Evolutionary conservation across 2,329 filamentous ascomycete genomes (phyloP).

Genomic region (Coniochaeta hoffmannii): DNA sequence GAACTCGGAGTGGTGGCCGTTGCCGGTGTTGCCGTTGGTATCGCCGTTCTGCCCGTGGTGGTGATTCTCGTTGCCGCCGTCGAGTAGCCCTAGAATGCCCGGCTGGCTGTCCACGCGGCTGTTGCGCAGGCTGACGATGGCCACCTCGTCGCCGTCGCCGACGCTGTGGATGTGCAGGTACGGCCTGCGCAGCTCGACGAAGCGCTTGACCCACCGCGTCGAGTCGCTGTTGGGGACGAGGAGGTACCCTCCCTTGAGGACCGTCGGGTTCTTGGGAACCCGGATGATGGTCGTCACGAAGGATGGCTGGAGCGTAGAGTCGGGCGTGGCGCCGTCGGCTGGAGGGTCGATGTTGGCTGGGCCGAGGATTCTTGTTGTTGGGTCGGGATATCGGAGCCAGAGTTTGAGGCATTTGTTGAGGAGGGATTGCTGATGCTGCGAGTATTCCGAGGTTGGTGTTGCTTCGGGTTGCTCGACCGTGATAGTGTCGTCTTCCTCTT

Average conservation of each 20-base stretch:
- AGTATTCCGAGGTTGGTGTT: conserved; percentile 30
- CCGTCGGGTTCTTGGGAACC: conserved; percentile 70
- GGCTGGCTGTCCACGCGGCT: conserved; percentile 89
- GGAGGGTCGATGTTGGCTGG: conserved; percentile 62
- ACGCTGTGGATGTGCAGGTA: conserved; percentile 88
- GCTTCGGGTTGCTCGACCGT: conserved; percentile 12
- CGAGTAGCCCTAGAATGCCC: conserved; percentile 72
- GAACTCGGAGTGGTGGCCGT: too few species aligned
- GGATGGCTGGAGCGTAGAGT: conserved; percentile 45
- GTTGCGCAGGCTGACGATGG: conserved; percentile 80
- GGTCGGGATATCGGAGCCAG: conserved; percentile 56
- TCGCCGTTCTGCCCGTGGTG: conserved; percentile 23
- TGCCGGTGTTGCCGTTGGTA: too few species aligned
- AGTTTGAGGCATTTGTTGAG: conserved; percentile 53
- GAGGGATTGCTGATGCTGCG: conserved; percentile 36
- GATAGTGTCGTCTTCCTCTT: conserved; percentile 17
- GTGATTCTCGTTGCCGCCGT: conserved; percentile 18
- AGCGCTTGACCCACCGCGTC: conserved; percentile 82
- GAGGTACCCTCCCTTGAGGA: conserved; percentile 83
- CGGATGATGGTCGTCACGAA: conserved; percentile 71
- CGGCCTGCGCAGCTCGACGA: conserved; percentile 83
- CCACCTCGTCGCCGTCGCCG: conserved; percentile 82
- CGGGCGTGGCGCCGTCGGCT: conserved; percentile 46
- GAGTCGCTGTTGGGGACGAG: conserved; percentile 76
- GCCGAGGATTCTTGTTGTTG: conserved; percentile 46